Evolutionary conservation across 2,329 filamentous ascomycete species (phyloP), one percentile per base, ranked within the genome.

Genomic region (Aureobasidium uvarum): DNA sequence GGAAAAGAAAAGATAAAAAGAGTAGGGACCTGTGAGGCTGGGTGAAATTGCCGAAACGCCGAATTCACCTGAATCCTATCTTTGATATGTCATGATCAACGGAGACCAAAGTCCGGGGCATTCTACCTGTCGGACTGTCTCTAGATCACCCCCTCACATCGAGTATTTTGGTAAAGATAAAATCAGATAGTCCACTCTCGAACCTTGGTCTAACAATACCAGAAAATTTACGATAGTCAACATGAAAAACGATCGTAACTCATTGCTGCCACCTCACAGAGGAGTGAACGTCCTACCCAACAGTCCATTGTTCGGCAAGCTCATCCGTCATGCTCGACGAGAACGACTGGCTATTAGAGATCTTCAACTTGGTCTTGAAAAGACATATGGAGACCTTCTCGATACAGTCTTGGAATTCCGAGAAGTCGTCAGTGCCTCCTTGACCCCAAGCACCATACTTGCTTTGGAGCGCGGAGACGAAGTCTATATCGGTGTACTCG

Each of bases 401-500:
- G 76, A 75, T 20, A 79, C 82, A 69, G 77, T 81, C 10, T 70
- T 82, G 10, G 73, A 73, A 18, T 72, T 81, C n/a, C 78, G 80
- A 10, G 70, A 77, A 52, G 72, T 11, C 68, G 82, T 16, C 68
- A 72, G 62, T 69, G 72, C 33, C 70, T 67, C 5, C 68, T 80
- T 5, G 69, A 72, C 55, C 51, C 70, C 8, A 66, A 70, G 41
- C 71, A 73, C 20, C 69, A 43, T n/a, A n/a, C 18, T 43, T 43
- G 41, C 41, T 43, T 43, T 78, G 33, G 68, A 74, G 5, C 70
- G 69, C 13, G 70, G 74, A 64, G 71, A 77, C 52, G 78, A 78
- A 60, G 76, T 80, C 16, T 81, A 78, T 68, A 76, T 82, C 54
- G 78, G 77, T 31, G 73, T 82, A 5, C 71, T 83, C 38, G 80